Evolutionary conservation across 768 basidiomycete species (phyloP), one percentile per base, ranked within the genome.

Genomic region (Steccherinum ochraceum): DNA sequence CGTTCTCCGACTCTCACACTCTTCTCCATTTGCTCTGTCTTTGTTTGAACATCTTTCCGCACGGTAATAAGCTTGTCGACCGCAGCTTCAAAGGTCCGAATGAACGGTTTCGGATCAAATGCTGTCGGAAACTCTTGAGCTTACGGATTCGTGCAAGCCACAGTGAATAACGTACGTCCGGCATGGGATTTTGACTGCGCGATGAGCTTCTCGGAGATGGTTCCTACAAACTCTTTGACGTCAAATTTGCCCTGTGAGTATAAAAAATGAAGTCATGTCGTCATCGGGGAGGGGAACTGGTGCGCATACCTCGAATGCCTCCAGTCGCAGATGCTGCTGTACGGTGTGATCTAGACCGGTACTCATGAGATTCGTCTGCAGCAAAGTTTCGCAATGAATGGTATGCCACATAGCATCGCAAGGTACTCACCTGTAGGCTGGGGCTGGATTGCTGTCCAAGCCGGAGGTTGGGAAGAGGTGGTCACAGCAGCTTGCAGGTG

Each of bases 101-200:
- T 88, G 69, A 97, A 96, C 0, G 94, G 92, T 60, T 87, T 86
- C 3, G 94, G 92, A 61, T 95, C 84, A 61, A 95, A 95, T n/a
- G 94, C 92, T 93, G 46, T 4, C 26, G 26, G 35, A 49, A 46
- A 57, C 50, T 58, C 11, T 27, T 48, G 12, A 39, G 4, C 16
- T 18, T 20, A 20, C 21, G 43, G 27, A 41, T 10, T 24, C 24
- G 35, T 39, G 11, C n/a, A 11, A 11, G 35, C 11, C 11, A 12
- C 72, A 35, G 30, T 7, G 30, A 69, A 46, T 56, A n/a, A 87
- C 81, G 58, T 61, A 83, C 93, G 92, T 48, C 90, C 93, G 24
- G 90, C 74, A 61, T 83, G 80, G 40, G 77, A 79, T 66, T 93
- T 91, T 27, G 93, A 95, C 59, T 89, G 81, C 7, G 81, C 68